These are phyloP conservation scores for Sinapis alba DNA, from an alignment of 441 rosid genomes.

Conservation along the genomic window DNA sequence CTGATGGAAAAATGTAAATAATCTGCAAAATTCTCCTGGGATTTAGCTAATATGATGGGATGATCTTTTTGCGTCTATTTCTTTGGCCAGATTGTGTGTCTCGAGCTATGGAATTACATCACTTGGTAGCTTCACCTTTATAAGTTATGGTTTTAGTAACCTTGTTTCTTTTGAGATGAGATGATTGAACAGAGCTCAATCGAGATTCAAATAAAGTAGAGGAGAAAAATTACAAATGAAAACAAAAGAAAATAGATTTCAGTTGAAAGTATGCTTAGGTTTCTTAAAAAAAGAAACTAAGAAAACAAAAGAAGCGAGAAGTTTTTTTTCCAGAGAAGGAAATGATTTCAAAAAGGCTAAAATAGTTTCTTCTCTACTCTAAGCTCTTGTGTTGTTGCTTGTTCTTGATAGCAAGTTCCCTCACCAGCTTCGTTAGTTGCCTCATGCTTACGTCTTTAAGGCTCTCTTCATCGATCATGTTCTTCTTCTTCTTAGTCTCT, in stretches of 20 bases:
- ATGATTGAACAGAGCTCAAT: neutral
- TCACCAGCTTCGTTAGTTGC: constrained; percentile 39
- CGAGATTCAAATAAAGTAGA: neutral
- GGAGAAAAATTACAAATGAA: neutral
- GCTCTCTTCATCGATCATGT: constrained; percentile 25
- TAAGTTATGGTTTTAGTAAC: too few relatives aligned
- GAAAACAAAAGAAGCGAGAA: neutral
- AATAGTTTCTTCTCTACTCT: constrained; percentile 10
- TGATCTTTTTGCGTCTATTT: neutral
- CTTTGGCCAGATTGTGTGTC: neutral
- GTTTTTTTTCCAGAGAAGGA: constrained; percentile 12
- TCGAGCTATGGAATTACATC: neutral
- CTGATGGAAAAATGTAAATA: constrained; percentile 9
- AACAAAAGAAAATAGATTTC: neutral
- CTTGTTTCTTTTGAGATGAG: neutral
- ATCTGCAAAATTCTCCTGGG: constrained; percentile 2
- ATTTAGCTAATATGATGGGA: neutral
- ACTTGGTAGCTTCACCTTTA: neutral
- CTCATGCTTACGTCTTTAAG: constrained; percentile 35
- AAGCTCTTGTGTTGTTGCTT: constrained; percentile 31
- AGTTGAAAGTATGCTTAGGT: constrained; percentile 1
- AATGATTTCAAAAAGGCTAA: constrained; percentile 3
- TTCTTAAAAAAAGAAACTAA: constrained; percentile 1
- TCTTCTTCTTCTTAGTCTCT: constrained; percentile 21
- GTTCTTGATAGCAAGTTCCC: constrained; percentile 30